phyloP scores from a whole-genome alignment of 169 alveolate genomes.

The Perkinsus olseni region DNA sequence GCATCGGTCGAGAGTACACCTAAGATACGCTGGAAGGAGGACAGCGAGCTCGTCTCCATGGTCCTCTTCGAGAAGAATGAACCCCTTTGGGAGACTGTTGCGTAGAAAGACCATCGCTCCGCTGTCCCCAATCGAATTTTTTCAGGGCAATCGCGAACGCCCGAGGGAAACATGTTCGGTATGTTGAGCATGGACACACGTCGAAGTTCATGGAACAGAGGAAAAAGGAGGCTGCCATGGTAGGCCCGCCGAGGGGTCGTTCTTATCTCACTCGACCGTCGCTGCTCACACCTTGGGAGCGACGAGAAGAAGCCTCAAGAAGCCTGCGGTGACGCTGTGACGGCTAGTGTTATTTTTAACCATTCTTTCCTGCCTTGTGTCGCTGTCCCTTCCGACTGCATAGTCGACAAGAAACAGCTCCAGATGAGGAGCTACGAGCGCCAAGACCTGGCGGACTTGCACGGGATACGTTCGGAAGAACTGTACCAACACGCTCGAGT shows the following conservation, averaged over 20 bases:
- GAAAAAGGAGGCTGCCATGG: not conserved
- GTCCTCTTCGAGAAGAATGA: not conserved
- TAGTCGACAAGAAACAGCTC: not conserved
- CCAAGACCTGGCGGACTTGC: not conserved
- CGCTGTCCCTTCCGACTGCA: not conserved
- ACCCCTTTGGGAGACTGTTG: not conserved
- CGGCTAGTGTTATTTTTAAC: not conserved
- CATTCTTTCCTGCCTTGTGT: not conserved
- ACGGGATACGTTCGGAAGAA: not conserved
- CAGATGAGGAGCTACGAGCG: not conserved
- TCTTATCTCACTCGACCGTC: no score
- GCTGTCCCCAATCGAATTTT: not conserved
- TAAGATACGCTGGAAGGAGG: not conserved
- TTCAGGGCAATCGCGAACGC: not conserved
- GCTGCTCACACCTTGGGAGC: no score
- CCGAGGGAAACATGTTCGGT: not conserved
- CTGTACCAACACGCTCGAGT: not conserved
- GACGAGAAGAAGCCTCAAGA: not conserved
- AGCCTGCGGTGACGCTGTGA: not conserved
- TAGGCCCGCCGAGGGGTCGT: no score
- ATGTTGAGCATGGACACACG: not conserved
- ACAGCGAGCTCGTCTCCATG: not conserved
- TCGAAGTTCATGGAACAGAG: not conserved
- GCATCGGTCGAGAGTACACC: not conserved
- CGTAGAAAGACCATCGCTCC: not conserved